Evolutionary conservation across 441 rosid genomes (phyloP), one percentile per base, ranked within the genome.

Genomic region (Rhodomyrtus psidioides): DNA sequence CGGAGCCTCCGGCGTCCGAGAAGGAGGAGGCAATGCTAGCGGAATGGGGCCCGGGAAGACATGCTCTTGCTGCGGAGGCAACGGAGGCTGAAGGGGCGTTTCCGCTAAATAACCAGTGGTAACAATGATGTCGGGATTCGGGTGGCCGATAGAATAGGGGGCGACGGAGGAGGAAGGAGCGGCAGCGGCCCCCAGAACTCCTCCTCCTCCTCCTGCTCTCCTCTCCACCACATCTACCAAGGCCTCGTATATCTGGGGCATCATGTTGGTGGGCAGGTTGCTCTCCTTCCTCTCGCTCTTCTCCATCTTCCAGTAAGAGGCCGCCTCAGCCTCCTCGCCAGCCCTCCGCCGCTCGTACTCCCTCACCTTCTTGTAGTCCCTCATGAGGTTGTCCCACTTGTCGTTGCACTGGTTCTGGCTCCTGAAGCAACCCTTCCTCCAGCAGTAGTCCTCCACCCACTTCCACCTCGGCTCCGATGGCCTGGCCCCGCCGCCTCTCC

Each of bases 361-460:
- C 60, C 98, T 93, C 10, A 96, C 95, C 83, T 95, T 96, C 93
- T 96, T 95, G 94, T 94, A 96, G 49, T 96, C 98, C 90, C 99
- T 94, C 99, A 94, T 96, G 85, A 96, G 95, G 91, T 96, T 96
- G 86, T 96, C 98, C 98, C 99, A 95, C 90, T 96, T 96, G 91
- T 96, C 99, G 89, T 96, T 96, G 91, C 99, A 96, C 89, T 96
- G 98, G 88, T 96, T 96, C 88, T 96, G 99, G 86, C 98, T 95
- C 88, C 99, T 93, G 87, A 89, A 88, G 88, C 99, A 95, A 8
- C 90, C 93, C 90, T 91, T 92, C 46, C 94, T 91, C 95, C 96
- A 94, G 82, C 98, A 95, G 85, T 93, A 95, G 85, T 95, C 99
- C 88, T 96, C 99, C 84, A 96, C 96, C 98, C 99, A 96, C 81